Base-by-base conservation (phyloP, 306 rosid species). In the Cicer arietinum region DNA sequence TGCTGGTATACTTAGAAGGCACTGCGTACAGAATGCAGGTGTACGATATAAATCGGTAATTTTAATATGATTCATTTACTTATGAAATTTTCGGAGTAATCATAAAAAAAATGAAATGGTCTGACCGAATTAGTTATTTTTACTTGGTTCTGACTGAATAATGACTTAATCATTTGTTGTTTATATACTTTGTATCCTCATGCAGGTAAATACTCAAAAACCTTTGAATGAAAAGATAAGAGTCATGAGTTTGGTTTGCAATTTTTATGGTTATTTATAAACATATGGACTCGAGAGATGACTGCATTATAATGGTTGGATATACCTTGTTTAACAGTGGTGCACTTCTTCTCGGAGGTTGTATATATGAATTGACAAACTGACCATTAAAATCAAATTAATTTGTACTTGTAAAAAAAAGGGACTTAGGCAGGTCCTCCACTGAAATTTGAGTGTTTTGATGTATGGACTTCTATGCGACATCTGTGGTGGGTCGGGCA, bases 161-260 rank as follows among this genome's bases (percentile, higher is more conserved):
- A 11, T 65, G 11, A 17, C 16, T 43, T 14, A 62, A 74, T 75
- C 13, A 37, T 60, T 44, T 46, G 37, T 69, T 47, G 30, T 72
- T 17, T n/a, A 14, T 43, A 11, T 22, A 35, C 47, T 48, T 39
- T 60, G 63, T 39, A 43, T 63, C 62, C 56, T 60, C 3, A n/a
- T 41, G 77, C 85, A 84, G 87, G 80, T 77, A 77, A 63, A 68
- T 67, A 20, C 41, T 11, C 12, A 13, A 30, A 41, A 25, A 43
- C 64, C 73, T 16, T 47, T 35, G 67, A 72, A 75, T 69, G 45
- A 67, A 63, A 2, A 53, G 54, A 71, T 25, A 82, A 82, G 41
- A 17, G 46, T 22, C n/a, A 44, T 48, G 25, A 7, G 35, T 14
- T 52, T 18, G 68, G 44, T 44, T 41, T 35, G 59, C 35, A 5